Conservation (phyloP, 2,329 filamentous ascomycete species). For the Cercospora brassicicola region DNA sequence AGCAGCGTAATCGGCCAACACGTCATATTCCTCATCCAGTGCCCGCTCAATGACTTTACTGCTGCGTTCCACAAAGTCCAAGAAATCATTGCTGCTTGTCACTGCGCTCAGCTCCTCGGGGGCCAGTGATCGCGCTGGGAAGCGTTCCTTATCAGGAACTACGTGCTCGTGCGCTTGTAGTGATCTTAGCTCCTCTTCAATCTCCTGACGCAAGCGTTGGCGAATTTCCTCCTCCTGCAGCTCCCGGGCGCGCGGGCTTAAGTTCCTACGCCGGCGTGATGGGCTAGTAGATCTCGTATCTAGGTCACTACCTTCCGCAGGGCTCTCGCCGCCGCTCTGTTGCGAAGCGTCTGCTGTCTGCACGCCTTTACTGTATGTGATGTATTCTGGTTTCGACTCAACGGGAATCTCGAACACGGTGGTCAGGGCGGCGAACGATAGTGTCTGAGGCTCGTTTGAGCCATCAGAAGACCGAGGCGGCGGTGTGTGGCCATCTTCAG, state of each 20-base stretch:
- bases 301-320: conserved; percentile 61
- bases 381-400: conserved; percentile 66
- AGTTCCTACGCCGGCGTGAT: conserved; percentile 61
- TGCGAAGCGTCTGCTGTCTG: conserved; percentile 79
- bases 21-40: conserved; percentile 92
- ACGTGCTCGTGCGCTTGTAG: conserved; percentile 56
- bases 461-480: conserved; percentile 34
- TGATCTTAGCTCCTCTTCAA: conserved; percentile 85
- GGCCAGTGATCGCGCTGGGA: conserved; percentile 73
- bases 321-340: conserved; percentile 44
- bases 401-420: conserved; percentile 80
- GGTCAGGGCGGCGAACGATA: conserved; percentile 70
- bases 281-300: conserved; percentile 56
- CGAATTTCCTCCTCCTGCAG: conserved; percentile 81
- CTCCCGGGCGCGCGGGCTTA: conserved; percentile 76
- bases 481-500: conserved; percentile 31
- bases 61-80: conserved; percentile 91
- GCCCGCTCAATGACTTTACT: conserved; percentile 97
- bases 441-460: conserved; percentile 62
- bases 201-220: conserved; percentile 78
- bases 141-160: conserved; percentile 46
- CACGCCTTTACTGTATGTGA: conserved; percentile 95
- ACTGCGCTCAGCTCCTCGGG: conserved; percentile 86
- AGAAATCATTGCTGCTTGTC: conserved; percentile 86
- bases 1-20: conserved; percentile 89